Evolutionary conservation across 345 rosid species (phyloP).

Genomic region (Populus ilicifolia): DNA sequence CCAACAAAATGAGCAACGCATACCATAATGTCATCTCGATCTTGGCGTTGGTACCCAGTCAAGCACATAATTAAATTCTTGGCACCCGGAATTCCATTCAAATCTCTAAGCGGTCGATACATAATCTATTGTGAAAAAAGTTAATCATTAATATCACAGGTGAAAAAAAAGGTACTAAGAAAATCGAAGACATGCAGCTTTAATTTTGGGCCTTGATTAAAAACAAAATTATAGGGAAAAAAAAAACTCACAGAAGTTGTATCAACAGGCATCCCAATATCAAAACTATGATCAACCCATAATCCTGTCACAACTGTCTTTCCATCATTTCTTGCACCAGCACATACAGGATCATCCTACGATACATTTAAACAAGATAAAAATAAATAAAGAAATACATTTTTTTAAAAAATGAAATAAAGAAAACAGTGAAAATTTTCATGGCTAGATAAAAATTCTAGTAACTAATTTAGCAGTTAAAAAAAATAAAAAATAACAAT

Average conservation of each 20-base stretch:
- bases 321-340: slow-evolving; percentile 65
- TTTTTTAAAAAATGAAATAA: too few species aligned
- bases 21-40: slow-evolving; percentile 93
- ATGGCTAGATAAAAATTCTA: neutral
- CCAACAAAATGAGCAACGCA: slow-evolving; percentile 4
- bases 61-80: slow-evolving; percentile 58
- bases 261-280: slow-evolving; percentile 63
- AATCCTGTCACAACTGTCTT: slow-evolving; percentile 63
- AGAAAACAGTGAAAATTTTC: too few species aligned
- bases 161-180: neutral
- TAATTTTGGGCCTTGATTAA: neutral
- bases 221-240: neutral
- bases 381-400: neutral
- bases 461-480: neutral
- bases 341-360: slow-evolving; percentile 82
- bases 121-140: slow-evolving; percentile 48
- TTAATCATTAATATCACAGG: neutral
- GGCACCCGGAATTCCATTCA: slow-evolving; percentile 82
- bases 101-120: slow-evolving; percentile 69
- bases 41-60: slow-evolving; percentile 91
- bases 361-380: neutral
- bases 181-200: neutral
- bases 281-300: slow-evolving; percentile 87
- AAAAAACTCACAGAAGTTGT: slow-evolving; percentile 56
- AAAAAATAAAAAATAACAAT: neutral